Evolutionary conservation across 139 green algal genomes (phyloP), one percentile per base, ranked within the genome.

Genomic region (Coelastrella sp.): DNA sequence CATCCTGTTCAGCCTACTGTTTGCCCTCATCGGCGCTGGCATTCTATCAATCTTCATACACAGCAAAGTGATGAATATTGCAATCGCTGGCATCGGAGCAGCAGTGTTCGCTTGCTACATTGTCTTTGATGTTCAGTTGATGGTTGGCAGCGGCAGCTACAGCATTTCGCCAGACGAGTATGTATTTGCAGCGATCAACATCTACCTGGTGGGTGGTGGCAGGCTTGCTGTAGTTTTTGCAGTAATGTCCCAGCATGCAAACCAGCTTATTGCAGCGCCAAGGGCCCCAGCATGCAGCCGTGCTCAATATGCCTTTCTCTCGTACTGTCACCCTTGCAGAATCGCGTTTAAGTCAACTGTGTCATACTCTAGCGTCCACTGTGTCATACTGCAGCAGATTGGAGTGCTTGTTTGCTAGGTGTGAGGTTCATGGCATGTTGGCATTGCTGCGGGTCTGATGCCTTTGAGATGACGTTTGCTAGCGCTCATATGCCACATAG

Each of bases 121-220:
- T 56, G 78, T 91, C 27, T 91, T 87, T 85, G 76, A 91, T 61
- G 78, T 87, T 20, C 87, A 91, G 87, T 19, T 91, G 76, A 86
- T 91, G 87, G 20, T 91, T 70, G 60, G 65, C 27, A 87, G 88
- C 17, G 70, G 82, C 88, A 91, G 68, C 66, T 92, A 91, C 72
- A 25, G 75, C n/a, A 61, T 94, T 17, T 85, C 65, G 1, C 68
- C 90, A 17, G 92, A 93, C 49, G 92, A 93, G 88, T 94, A 94
- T 74, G 92, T 94, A 15, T 92, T 93, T 57, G 92, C 88, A 4
- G 35, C 92, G 7, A 82, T 94, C 27, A 91, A 89, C 49, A 87
- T 94, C 8, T 94, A 94, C 78, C 72, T 94, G 91, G 92, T 93
- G 85, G 75, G 75, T 82, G 61, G 63, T 12, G 24, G 8, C 68